These are phyloP conservation scores for Asterophora parasitica DNA, from an alignment of 768 basidiomycete species.

Conservation along the genomic window DNA sequence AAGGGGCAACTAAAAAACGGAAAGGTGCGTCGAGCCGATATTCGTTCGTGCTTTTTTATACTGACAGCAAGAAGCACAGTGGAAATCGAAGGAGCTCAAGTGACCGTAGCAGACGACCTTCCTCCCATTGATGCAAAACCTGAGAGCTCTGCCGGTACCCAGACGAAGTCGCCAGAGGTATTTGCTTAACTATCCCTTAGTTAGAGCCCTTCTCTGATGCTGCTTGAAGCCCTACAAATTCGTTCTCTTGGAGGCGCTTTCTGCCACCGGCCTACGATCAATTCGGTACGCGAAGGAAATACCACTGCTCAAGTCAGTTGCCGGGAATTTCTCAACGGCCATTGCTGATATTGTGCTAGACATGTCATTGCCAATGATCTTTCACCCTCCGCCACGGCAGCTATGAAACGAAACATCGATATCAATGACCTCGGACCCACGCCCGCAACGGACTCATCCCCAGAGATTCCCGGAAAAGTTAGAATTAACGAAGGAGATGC, in stretches of 20 bases:
- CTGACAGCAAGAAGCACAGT: conserved; percentile 6
- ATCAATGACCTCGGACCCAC: conserved; percentile 63
- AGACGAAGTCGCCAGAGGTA: conserved; percentile 16
- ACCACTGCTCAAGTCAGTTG: conserved; percentile 73
- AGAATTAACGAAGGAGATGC: conserved; percentile 91
- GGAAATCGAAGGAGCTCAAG: conserved; percentile 5
- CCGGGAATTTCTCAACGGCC: background rate
- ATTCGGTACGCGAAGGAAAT: conserved; percentile 99
- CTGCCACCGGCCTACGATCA: conserved; percentile 91
- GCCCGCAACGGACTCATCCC: conserved; percentile 12
- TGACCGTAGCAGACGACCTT: background rate
- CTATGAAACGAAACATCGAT: conserved; percentile 82
- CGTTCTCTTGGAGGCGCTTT: conserved; percentile 86
- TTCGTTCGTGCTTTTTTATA: background rate
- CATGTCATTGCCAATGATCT: conserved; percentile 94
- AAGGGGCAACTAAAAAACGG: conserved; percentile 35
- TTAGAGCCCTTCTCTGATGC: background rate
- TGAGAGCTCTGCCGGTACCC: background rate
- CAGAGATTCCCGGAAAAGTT: conserved; percentile 45
- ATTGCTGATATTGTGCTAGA: conserved; percentile 36
- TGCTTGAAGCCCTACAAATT: conserved; percentile 49
- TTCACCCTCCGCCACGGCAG: conserved; percentile 73
- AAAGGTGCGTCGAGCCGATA: conserved; percentile 33
- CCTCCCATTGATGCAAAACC: background rate
- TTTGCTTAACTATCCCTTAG: background rate